Conservation (phyloP, 345 rosid species). For the Excoecaria agallocha region DNA sequence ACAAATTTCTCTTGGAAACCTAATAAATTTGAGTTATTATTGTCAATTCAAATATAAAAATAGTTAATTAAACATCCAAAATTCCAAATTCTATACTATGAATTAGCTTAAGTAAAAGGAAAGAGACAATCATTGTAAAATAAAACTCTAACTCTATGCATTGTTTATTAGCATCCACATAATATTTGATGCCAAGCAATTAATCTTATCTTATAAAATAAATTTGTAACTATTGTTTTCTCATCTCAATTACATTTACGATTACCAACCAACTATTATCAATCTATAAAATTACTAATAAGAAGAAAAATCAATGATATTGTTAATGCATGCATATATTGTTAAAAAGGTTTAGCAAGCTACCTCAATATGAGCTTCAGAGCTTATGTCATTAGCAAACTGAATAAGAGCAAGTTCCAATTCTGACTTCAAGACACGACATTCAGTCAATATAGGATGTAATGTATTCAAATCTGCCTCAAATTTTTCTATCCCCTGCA, state of each 20-base stretch:
- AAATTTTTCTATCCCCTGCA: slow-evolving; percentile 73
- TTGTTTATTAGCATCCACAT: too few species aligned
- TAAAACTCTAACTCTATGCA: too few species aligned
- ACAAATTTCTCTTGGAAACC: neutral
- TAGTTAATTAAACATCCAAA: neutral
- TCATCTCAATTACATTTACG: too few species aligned
- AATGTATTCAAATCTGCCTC: slow-evolving; percentile 62
- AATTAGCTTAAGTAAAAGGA: neutral
- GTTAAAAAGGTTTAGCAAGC: neutral
- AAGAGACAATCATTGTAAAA: neutral
- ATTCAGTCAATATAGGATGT: slow-evolving; percentile 92
- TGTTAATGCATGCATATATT: slow-evolving; percentile 3
- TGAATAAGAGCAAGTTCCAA: slow-evolving; percentile 81
- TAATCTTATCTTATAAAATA: too few species aligned
- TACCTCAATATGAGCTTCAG: slow-evolving; percentile 96
- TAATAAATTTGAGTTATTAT: neutral
- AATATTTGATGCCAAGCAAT: too few species aligned
- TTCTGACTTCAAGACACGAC: slow-evolving; percentile 79
- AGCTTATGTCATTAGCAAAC: slow-evolving; percentile 94
- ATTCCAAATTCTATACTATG: neutral
- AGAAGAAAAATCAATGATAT: too few species aligned
- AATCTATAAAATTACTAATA: too few species aligned
- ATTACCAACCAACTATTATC: too few species aligned
- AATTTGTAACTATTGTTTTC: too few species aligned
- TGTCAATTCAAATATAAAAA: neutral